Evolutionary conservation across 495 filamentous ascomycete genomes (phyloP).

Genomic region (Eremomyces bilateralis): DNA sequence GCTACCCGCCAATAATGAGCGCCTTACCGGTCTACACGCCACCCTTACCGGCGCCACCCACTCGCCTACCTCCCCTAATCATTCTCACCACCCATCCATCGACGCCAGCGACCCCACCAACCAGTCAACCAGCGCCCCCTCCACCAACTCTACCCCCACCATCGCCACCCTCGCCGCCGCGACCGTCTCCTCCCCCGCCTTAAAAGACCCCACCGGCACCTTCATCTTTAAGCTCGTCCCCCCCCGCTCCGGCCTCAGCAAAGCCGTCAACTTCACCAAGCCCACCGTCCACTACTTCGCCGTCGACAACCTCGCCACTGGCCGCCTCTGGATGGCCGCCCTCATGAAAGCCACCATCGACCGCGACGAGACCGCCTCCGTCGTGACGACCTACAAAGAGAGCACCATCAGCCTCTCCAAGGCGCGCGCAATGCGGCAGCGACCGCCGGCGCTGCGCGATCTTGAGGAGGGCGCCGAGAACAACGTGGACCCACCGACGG

Average conservation of each 20-base stretch:
- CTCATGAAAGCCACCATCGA: constrained; percentile 99
- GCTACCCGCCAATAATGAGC: constrained; percentile 81
- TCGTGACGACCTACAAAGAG: constrained; percentile 82
- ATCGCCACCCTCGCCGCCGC: constrained; percentile 20
- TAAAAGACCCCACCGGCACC: constrained; percentile 24
- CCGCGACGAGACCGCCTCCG: constrained; percentile 53
- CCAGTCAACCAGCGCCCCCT: constrained; percentile 11
- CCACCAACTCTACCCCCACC: constrained; percentile 12
- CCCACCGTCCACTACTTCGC: constrained; percentile 96
- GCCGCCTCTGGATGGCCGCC: constrained; percentile 93
- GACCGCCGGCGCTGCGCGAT: constrained; percentile 73
- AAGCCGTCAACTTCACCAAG: constrained; percentile 90
- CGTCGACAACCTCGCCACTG: constrained; percentile 69
- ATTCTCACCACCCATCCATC: too few species aligned
- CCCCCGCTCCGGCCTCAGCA: constrained; percentile 65
- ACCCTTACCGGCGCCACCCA: constrained; percentile 71
- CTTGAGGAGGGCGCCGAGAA: too few species aligned
- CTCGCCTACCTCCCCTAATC: constrained; percentile 49
- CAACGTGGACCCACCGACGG: too few species aligned
- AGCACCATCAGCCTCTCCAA: constrained; percentile 80
- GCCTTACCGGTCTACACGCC: constrained; percentile 72
- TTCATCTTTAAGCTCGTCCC: constrained; percentile 99
- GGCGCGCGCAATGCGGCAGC: constrained; percentile 58
- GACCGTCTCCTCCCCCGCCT: constrained; percentile 9
- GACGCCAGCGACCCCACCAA: constrained; percentile 36